phyloP scores from a whole-genome alignment of 2,329 filamentous ascomycete genomes.

The Aspergillus tubingensis region DNA sequence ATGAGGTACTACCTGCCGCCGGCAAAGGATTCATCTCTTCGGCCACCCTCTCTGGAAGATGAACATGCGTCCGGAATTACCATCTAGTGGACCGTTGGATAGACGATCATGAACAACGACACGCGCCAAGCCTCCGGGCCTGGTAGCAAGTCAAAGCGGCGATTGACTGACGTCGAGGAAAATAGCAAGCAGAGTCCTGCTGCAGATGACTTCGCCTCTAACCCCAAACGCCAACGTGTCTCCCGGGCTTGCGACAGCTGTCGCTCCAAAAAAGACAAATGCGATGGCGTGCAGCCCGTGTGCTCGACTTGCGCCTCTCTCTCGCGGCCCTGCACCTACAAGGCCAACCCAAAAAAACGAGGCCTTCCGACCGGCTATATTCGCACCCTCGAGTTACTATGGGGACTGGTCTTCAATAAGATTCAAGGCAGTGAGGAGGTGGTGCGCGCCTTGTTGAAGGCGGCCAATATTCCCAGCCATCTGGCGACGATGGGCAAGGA shows the following conservation, averaged over 20 bases:
- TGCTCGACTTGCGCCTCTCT: slow-evolving; percentile 68
- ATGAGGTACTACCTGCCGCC: slow-evolving; percentile 21
- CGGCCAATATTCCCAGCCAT: slow-evolving; percentile 42
- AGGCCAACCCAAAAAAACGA: slow-evolving; percentile 71
- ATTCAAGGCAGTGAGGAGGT: slow-evolving; percentile 61
- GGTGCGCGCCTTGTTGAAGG: slow-evolving; percentile 57
- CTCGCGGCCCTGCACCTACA: slow-evolving; percentile 69
- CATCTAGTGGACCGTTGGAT: slow-evolving; percentile 27
- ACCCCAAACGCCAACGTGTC: slow-evolving; percentile 63
- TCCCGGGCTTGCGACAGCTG: slow-evolving; percentile 71
- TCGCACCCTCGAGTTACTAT: slow-evolving; percentile 68
- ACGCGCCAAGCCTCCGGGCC: slow-evolving; percentile 33
- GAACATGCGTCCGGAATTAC: slow-evolving; percentile 31
- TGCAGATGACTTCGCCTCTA: slow-evolving; percentile 32
- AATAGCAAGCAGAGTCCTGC: slow-evolving; percentile 29
- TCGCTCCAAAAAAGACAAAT: slow-evolving; percentile 68
- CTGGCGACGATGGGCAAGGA: slow-evolving; percentile 42
- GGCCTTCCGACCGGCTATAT: slow-evolving; percentile 81
- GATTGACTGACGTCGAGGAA: slow-evolving; percentile 33
- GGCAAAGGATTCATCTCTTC: slow-evolving; percentile 34
- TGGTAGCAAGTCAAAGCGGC: slow-evolving; percentile 34
- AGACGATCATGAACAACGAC: slow-evolving; percentile 36
- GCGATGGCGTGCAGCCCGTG: slow-evolving; percentile 67
- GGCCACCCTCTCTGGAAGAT: slow-evolving; percentile 23
- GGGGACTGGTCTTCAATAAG: slow-evolving; percentile 67